Conservation (phyloP, 805 yeast species). For the Candida vaughaniae region DNA sequence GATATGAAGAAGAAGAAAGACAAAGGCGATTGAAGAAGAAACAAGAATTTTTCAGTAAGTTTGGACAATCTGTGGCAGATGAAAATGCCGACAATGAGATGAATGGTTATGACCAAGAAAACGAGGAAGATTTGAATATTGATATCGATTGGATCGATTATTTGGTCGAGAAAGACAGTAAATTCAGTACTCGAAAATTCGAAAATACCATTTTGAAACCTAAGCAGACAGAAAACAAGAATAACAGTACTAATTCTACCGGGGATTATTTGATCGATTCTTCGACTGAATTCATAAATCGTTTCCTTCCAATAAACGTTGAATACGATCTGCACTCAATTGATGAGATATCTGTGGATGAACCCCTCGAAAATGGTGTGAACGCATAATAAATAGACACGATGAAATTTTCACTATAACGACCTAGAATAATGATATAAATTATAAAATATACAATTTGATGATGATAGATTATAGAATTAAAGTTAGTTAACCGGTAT, state of each 20-base stretch:
- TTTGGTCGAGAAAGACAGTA: constrained; percentile 33
- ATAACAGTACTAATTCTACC: too few species aligned
- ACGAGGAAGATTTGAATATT: constrained; percentile 17
- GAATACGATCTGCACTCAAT: constrained; percentile 6
- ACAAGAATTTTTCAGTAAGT: constrained; percentile 40
- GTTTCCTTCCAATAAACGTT: constrained; percentile 12
- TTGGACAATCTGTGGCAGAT: constrained; percentile 13
- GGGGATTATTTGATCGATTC: constrained; percentile 15
- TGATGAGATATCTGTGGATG: too few species aligned
- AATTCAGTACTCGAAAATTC: constrained; percentile 33
- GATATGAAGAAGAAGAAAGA: constrained; percentile 36
- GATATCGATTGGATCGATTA: constrained; percentile 35
- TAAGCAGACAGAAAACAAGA: too few species aligned
- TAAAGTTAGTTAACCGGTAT: too few species aligned
- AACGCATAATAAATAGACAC: too few species aligned
- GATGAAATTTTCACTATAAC: too few species aligned
- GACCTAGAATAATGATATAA: too few species aligned
- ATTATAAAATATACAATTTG: too few species aligned
- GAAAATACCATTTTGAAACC: constrained; percentile 4
- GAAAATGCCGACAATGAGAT: constrained; percentile 14
- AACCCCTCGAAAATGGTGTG: too few species aligned
- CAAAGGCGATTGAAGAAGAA: constrained; percentile 34
- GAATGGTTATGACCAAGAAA: constrained; percentile 19
- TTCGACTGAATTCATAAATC: constrained; percentile 7
- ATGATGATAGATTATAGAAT: too few species aligned